Evolutionary conservation across 2,329 filamentous ascomycete species (phyloP).

Genomic region (Monilinia laxa): DNA sequence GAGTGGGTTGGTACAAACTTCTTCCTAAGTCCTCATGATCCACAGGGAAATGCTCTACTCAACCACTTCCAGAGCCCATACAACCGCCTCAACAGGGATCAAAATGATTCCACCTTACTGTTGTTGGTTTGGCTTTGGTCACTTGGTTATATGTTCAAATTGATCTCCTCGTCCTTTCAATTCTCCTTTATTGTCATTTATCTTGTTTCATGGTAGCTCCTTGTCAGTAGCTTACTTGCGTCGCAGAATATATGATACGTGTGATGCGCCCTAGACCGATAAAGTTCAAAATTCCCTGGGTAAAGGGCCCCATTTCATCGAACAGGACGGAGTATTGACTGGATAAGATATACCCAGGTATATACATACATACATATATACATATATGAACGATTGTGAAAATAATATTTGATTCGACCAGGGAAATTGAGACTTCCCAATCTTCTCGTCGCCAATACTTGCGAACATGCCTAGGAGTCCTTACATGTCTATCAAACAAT

Average conservation of each 20-base stretch:
- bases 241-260: constrained; percentile 40
- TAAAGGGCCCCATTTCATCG: constrained; percentile 15
- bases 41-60: neutral
- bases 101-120: constrained; percentile 11
- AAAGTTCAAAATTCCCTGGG: constrained; percentile 26
- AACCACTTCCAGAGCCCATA: constrained; percentile 1
- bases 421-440: constrained; percentile 5
- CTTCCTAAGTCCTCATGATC: neutral
- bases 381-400: constrained; percentile 4
- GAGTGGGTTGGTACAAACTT: constrained; percentile 4
- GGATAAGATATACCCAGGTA: neutral
- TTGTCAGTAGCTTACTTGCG: constrained; percentile 33
- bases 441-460: constrained; percentile 16
- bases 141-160: constrained; percentile 2
- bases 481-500: constrained; percentile 8
- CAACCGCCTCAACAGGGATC: constrained; percentile 15
- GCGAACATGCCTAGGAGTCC: constrained; percentile 27
- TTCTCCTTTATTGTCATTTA: constrained; percentile 31
- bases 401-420: constrained; percentile 1
- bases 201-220: constrained; percentile 34
- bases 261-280: constrained; percentile 35
- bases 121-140: constrained; percentile 12
- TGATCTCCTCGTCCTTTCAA: constrained; percentile 23
- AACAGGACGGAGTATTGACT: constrained; percentile 15
- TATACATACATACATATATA: neutral